Conservation (phyloP, 257 asterid genomes). For the Dorcoceras hygrometricum region DNA sequence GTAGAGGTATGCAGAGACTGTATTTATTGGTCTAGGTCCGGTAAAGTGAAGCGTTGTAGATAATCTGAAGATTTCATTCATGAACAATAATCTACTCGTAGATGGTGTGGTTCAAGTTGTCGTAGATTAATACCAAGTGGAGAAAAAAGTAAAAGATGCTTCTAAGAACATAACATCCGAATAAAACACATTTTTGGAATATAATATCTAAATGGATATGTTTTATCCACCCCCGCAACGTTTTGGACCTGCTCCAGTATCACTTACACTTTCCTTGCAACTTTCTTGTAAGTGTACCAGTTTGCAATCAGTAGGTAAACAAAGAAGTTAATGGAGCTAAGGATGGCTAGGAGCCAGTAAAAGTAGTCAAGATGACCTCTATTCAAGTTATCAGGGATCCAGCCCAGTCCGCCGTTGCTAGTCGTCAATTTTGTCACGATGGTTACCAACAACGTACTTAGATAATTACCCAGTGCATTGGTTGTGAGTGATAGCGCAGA, state of each 20-base stretch:
- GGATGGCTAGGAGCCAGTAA: slow-evolving; percentile 60
- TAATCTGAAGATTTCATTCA: too few species aligned
- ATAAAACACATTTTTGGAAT: not conserved
- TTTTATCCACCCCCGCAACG: not conserved
- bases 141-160: not conserved
- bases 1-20: too few species aligned
- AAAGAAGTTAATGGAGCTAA: slow-evolving; percentile 56
- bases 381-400: slow-evolving; percentile 81
- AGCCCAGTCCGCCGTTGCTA: slow-evolving; percentile 48
- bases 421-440: slow-evolving; percentile 52
- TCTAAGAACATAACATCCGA: not conserved
- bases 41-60: too few species aligned
- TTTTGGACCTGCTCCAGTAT: not conserved
- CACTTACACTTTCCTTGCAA: slow-evolving; percentile 12
- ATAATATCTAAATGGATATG: not conserved
- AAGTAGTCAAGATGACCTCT: slow-evolving; percentile 82
- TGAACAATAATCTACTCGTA: too few species aligned
- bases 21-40: too few species aligned
- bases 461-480: slow-evolving; percentile 61
- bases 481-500: slow-evolving; percentile 73
- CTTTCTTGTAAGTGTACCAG: slow-evolving; percentile 74
- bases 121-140: too few species aligned
- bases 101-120: too few species aligned
- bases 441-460: slow-evolving; percentile 56
- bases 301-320: slow-evolving; percentile 48